These are phyloP conservation scores for Cladosporium phlei DNA, from an alignment of 2,329 filamentous ascomycete species.

Conservation along the genomic window DNA sequence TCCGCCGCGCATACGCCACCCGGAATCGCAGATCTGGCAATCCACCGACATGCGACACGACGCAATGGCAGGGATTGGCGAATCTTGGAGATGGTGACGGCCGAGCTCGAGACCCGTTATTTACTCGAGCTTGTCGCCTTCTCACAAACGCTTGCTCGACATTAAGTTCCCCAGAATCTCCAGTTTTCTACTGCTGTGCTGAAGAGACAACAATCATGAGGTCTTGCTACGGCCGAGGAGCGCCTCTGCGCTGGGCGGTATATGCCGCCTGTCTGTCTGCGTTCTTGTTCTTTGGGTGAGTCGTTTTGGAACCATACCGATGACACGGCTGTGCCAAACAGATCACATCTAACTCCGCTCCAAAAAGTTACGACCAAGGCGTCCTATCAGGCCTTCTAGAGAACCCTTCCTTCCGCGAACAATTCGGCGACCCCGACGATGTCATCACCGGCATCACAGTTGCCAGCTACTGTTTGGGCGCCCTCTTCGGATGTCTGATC, in stretches of 20 bases:
- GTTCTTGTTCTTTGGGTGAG: conserved; percentile 20
- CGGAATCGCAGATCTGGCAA: conserved; percentile 12
- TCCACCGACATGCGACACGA: background rate
- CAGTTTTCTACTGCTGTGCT: background rate
- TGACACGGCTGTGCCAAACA: no score
- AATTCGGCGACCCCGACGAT: conserved; percentile 18
- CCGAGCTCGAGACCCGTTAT: conserved; percentile 2
- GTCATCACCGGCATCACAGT: conserved; percentile 33
- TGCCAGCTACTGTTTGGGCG: conserved; percentile 33
- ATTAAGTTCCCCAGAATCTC: background rate
- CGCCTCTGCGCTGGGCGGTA: conserved; percentile 17
- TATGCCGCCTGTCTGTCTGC: conserved; percentile 20
- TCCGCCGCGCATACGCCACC: background rate
- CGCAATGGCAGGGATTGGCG: conserved; percentile 4
- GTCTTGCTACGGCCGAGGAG: conserved; percentile 18
- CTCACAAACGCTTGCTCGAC: background rate
- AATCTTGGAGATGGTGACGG: background rate
- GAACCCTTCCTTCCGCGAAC: conserved; percentile 19
- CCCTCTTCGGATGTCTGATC: conserved; percentile 33
- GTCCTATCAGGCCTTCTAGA: conserved; percentile 21
- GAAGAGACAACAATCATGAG: conserved; percentile 2
- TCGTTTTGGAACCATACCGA: no score
- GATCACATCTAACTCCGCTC: no score
- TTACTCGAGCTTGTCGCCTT: background rate
- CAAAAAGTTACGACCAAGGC: conserved; percentile 16